Evolutionary conservation across 108 stramenopile species (phyloP).

Genomic region (Nitzschia sp.): DNA sequence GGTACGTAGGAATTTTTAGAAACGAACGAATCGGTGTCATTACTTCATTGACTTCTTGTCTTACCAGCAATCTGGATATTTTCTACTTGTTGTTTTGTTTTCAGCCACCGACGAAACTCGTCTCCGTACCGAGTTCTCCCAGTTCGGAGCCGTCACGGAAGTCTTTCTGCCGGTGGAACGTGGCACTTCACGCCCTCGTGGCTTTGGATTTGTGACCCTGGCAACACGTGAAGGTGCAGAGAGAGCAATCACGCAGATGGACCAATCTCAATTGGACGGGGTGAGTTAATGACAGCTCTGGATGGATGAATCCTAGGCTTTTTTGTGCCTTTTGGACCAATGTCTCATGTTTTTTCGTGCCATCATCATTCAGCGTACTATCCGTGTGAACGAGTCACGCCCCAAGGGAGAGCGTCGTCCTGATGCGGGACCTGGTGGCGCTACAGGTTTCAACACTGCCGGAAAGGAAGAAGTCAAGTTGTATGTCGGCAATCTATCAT

Average conservation of each 20-base stretch:
- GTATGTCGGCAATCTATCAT: constrained; percentile 92
- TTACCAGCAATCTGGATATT: not conserved
- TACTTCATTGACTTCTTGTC: not conserved
- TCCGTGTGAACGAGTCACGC: constrained; percentile 89
- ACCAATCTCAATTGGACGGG: constrained; percentile 82
- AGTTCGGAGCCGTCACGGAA: constrained; percentile 84
- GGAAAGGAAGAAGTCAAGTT: constrained; percentile 82
- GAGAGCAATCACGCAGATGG: constrained; percentile 84
- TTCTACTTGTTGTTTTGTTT: constrained; percentile 5
- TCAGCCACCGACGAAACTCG: constrained; percentile 69
- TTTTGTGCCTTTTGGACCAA: not conserved
- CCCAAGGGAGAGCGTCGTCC: constrained; percentile 74
- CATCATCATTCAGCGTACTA: constrained; percentile 46
- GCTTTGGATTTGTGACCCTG: constrained; percentile 85
- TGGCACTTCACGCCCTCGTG: constrained; percentile 76
- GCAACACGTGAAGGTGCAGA: constrained; percentile 70
- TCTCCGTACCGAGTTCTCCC: constrained; percentile 65
- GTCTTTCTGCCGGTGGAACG: constrained; percentile 83
- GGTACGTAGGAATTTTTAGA: constrained; percentile 46
- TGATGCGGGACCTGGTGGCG: constrained; percentile 48
- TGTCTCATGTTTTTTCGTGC: not conserved
- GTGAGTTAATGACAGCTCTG: not conserved
- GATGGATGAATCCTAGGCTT: not conserved
- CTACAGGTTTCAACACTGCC: constrained; percentile 68
- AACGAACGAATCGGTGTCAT: no score